Evolutionary conservation across 192 early-diverging fungal species (phyloP), one percentile per base, ranked within the genome.

Genomic region (Radiomyces spectabilis): DNA sequence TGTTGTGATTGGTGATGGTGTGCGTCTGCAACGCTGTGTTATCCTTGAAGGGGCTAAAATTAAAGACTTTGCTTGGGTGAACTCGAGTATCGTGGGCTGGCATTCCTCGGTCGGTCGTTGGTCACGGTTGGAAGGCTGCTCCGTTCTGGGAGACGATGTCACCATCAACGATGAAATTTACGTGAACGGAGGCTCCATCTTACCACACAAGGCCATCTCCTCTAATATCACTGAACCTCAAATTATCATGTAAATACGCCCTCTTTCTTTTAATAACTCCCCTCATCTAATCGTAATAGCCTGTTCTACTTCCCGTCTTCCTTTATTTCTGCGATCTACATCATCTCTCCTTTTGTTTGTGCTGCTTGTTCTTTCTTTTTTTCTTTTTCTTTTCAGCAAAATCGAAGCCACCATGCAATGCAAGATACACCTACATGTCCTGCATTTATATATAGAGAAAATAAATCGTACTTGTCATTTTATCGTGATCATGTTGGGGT

Each of bases 121-220:
- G 96, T 70, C 91, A 25, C 89, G 96, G 37, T 72, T 97, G 51
- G 96, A 99, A 68, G 89, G 89, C 49, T 83, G 85, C n/a, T 86
- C 89, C 21, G 96, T 99, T 32, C 75, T 95, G 41, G 96, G 96
- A 53, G 96, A 97, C 55, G 94, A 99, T 73, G 96, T 99, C 21
- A 87, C 91, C 42, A 82, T 99, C 44, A 72, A 79, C 40, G 93
- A 96, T 66, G 96, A 97, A 69, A 71, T 95, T 37, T 95, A 89
- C 65, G 78, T 95, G 58, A 95, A 97, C 71, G 95, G 95, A 44
- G 95, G 89, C 24, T 91, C 83, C 26, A 90, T 97, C 35, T 77
- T 97, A 19, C 95, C 95, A 38, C 93, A 97, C 84, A 97, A 97
- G 82, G 85, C 80, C 38, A 93, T 97, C 62, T 80, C 78, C 42